These are phyloP conservation scores for Camellia sinensis DNA, from an alignment of 148 eudicot species.

Conservation along the genomic window DNA sequence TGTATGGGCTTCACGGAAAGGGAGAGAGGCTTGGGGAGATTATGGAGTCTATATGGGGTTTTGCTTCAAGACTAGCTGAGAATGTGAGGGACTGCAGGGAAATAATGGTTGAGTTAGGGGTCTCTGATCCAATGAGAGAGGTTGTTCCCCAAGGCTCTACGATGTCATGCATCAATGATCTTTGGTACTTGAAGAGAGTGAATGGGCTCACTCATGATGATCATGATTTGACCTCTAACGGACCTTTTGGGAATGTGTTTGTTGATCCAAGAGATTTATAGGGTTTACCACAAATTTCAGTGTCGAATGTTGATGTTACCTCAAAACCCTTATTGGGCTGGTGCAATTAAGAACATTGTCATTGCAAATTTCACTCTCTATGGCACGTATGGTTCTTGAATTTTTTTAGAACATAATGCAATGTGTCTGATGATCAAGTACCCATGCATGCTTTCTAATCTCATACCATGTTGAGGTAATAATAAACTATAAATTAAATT, in stretches of 20 bases:
- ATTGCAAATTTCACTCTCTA: not conserved
- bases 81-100: slow-evolving; percentile 15
- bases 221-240: not conserved
- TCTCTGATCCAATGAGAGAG: slow-evolving; percentile 15
- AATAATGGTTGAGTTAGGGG: slow-evolving; percentile 15
- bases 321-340: not conserved
- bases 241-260: slow-evolving; percentile 13
- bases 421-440: not conserved
- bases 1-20: slow-evolving; percentile 16
- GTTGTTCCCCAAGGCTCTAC: slow-evolving; percentile 6
- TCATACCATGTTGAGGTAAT: too few relatives aligned
- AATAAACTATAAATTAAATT: too few relatives aligned
- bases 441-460: not conserved
- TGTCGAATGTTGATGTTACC: not conserved
- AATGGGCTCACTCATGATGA: not conserved
- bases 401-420: not conserved
- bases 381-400: not conserved
- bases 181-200: slow-evolving; percentile 11
- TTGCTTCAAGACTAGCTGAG: slow-evolving; percentile 6
- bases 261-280: slow-evolving; percentile 19
- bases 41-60: slow-evolving; percentile 13
- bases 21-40: slow-evolving; percentile 16
- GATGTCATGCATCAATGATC: slow-evolving; percentile 16
- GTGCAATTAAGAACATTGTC: not conserved
- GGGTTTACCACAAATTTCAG: not conserved